Percentiles rank a stretch among this genome's conserved stretches.
Evolutionary conservation across 306 rosid species (phyloP).

Genomic region (Alnus rubra): DNA sequence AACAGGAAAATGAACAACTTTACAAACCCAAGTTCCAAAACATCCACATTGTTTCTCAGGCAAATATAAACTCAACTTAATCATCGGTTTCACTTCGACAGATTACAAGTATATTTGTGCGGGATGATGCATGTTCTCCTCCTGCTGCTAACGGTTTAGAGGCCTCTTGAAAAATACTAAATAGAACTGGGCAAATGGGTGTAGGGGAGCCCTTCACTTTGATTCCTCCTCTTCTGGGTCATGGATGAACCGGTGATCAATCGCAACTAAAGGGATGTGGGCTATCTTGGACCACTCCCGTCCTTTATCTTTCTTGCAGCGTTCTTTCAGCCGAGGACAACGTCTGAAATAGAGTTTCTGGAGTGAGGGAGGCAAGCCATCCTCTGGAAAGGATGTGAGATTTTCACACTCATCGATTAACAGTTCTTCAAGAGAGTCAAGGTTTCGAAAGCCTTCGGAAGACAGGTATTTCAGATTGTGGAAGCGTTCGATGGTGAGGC

Average conservation of each 20-base stretch:
- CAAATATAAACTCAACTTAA: no score
- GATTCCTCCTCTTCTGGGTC: no score
- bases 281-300: background rate
- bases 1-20: no score
- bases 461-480: background rate
- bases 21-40: no score
- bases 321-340: background rate
- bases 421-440: conserved; percentile 25
- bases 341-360: fast-evolving
- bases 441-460: conserved; percentile 10
- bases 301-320: background rate
- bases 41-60: no score
- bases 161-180: no score
- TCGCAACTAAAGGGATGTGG: background rate
- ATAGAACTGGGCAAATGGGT: no score
- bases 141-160: no score
- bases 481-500: conserved; percentile 4
- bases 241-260: background rate
- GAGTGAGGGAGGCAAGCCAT: conserved; percentile 6
- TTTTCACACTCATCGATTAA: background rate
- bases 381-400: background rate
- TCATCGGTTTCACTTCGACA: no score
- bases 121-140: no score
- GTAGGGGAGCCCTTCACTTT: no score
- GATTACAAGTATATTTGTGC: no score